Percentiles rank a stretch among this genome's conserved stretches.
phyloP scores from a whole-genome alignment of 495 filamentous ascomycete genomes.

The Aspergillus sclerotiicarbonarius region DNA sequence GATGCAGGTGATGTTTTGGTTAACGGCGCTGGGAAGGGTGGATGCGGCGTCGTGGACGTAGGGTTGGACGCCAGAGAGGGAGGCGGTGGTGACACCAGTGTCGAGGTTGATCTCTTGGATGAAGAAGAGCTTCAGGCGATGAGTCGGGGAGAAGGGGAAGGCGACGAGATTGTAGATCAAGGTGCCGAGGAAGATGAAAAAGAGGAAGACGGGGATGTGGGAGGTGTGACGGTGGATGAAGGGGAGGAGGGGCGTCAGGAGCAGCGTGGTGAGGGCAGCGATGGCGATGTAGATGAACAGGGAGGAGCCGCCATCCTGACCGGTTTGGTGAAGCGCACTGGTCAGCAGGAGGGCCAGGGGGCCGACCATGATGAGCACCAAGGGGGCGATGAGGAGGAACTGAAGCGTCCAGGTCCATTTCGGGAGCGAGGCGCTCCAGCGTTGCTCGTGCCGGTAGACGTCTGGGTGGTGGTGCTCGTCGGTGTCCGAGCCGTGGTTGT shows the following conservation, averaged over 20 bases:
- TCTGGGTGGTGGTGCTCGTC: conserved; percentile 36
- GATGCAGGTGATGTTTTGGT: conserved; percentile 56
- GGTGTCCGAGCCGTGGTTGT: conserved; percentile 28
- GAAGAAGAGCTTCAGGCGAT: conserved; percentile 84
- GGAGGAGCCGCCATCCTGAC: conserved; percentile 67
- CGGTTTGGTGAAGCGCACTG: conserved; percentile 73
- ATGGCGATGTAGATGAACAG: conserved; percentile 70
- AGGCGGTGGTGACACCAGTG: conserved; percentile 62
- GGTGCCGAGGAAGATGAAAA: conserved; percentile 71
- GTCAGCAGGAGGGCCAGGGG: conserved; percentile 74
- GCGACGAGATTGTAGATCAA: conserved; percentile 83
- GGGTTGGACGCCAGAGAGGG: conserved; percentile 67
- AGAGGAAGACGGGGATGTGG: conserved; percentile 74
- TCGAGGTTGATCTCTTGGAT: conserved; percentile 78
- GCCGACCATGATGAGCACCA: conserved; percentile 69
- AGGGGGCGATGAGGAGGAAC: conserved; percentile 75
- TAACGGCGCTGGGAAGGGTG: conserved; percentile 67
- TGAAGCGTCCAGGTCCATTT: conserved; percentile 84
- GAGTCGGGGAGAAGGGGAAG: conserved; percentile 81
- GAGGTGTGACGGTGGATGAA: conserved; percentile 85
- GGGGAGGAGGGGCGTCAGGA: conserved; percentile 76
- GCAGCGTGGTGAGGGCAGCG: conserved; percentile 61
- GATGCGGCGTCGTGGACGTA: conserved; percentile 68
- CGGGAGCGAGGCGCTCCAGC: conserved; percentile 77
- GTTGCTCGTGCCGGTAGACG: conserved; percentile 76